A percentile compares a stretch with the other conserved stretches of the same genome.
phyloP scores from a whole-genome alignment of 225 moss, liverwort and hornwort species.

The Pseudoscleropodium purum region DNA sequence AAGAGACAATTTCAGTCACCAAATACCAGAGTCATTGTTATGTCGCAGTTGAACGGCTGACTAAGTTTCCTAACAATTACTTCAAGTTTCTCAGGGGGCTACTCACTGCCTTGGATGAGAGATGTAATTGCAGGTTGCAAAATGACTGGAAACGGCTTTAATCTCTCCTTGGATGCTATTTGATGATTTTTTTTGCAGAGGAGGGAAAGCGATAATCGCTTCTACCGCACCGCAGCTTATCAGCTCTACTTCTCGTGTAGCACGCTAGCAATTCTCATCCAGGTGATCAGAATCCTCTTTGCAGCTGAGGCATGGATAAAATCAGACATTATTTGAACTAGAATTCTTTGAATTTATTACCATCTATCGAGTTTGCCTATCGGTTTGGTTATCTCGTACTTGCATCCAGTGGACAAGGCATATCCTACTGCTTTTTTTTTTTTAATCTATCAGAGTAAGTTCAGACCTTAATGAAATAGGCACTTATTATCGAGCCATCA shows the following conservation, averaged over 20 bases:
- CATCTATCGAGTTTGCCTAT: neutral
- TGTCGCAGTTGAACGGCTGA: neutral
- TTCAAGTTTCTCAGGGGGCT: neutral
- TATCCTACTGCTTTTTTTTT: neutral
- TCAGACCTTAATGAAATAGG: neutral
- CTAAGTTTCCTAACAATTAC: neutral
- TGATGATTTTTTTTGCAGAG: slow-evolving; percentile 30
- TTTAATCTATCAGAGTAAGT: neutral
- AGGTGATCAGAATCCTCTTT: slow-evolving; percentile 32
- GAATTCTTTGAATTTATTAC: neutral
- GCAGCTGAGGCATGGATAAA: neutral
- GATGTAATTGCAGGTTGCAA: neutral
- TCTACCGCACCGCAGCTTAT: slow-evolving; percentile 71
- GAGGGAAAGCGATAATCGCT: slow-evolving; percentile 53
- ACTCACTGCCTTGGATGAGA: neutral
- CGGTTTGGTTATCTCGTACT: neutral
- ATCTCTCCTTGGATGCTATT: neutral
- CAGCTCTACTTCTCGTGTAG: slow-evolving; percentile 71
- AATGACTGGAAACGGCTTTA: neutral
- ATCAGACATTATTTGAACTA: neutral
- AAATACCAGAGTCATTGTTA: neutral
- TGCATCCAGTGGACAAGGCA: neutral
- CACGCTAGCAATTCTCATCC: slow-evolving; percentile 70
- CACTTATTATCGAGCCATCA: neutral
- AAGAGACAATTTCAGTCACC: neutral